A percentile compares a stretch with the other conserved stretches of the same genome.
phyloP scores from a whole-genome alignment of 257 asterid genomes.

The Capsicum rhomboideum region DNA sequence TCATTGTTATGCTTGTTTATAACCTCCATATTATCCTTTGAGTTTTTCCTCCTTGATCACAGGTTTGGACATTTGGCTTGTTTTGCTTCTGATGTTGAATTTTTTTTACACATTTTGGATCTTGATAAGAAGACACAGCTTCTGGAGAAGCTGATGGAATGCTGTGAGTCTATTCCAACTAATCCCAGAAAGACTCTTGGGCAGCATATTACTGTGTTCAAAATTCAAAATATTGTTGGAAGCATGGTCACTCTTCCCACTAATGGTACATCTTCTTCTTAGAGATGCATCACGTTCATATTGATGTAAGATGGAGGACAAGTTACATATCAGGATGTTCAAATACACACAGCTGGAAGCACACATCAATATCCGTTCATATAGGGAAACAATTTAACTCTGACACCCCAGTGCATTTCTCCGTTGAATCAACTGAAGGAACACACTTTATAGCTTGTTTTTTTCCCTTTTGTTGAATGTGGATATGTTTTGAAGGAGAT shows the following conservation, averaged over 20 bases:
- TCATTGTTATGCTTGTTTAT: neutral
- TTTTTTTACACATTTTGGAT: conserved; percentile 60
- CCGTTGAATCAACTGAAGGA: neutral
- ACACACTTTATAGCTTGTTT: neutral
- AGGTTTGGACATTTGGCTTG: conserved; percentile 97
- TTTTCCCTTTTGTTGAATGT: neutral
- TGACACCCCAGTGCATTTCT: neutral
- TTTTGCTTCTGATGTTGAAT: conserved; percentile 68
- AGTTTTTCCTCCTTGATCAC: conserved; percentile 14
- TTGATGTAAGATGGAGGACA: neutral
- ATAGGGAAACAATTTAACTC: neutral
- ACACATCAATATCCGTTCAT: neutral
- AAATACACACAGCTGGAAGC: neutral
- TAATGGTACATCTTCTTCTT: conserved; percentile 32
- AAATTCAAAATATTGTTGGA: conserved; percentile 54
- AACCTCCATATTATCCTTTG: neutral
- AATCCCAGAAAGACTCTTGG: conserved; percentile 69
- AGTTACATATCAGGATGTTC: neutral
- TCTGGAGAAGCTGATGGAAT: conserved; percentile 44
- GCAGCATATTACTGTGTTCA: conserved; percentile 57
- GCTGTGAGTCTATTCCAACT: conserved; percentile 25
- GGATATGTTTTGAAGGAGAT: neutral
- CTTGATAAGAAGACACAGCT: conserved; percentile 36
- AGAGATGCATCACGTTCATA: neutral
- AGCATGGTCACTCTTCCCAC: conserved; percentile 48